These are phyloP conservation scores for Fusarium sp. DNA, from an alignment of 2,329 filamentous ascomycete species.

Conservation along the genomic window DNA sequence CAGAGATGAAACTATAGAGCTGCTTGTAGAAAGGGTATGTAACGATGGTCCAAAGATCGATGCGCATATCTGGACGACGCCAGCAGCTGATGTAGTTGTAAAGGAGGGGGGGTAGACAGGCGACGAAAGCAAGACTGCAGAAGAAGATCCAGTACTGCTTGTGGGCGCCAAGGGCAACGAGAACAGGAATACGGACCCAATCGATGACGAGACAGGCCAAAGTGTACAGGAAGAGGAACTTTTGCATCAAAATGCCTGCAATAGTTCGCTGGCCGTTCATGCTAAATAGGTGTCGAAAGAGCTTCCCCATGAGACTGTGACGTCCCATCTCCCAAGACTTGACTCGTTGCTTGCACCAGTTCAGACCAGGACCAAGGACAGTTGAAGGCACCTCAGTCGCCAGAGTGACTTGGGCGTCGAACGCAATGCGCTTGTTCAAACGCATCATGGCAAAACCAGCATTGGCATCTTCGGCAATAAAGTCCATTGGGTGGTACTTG, in stretches of 20 bases:
- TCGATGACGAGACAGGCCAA: neutral
- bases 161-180: neutral
- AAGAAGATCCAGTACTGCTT: constrained; percentile 17
- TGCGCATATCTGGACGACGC: constrained; percentile 6
- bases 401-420: constrained; percentile 3
- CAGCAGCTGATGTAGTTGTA: constrained; percentile 7
- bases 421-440: neutral
- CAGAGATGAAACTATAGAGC: neutral
- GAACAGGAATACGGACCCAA: constrained; percentile 3
- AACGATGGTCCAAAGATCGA: neutral
- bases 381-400: neutral
- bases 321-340: constrained; percentile 37
- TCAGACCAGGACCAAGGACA: constrained; percentile 26
- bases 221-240: neutral
- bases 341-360: constrained; percentile 37
- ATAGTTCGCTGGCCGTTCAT: neutral
- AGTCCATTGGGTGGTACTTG: constrained; percentile 10
- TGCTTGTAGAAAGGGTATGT: constrained; percentile 10
- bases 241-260: neutral
- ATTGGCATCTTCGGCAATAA: constrained; percentile 1
- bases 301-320: constrained; percentile 22
- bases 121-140: constrained; percentile 6
- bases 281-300: constrained; percentile 1
- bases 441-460: constrained; percentile 10
- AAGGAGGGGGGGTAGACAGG: neutral